These are phyloP conservation scores for Cryptococcus sp. DNA, from an alignment of 1,284 basidiomycete species.

Conservation along the genomic window DNA sequence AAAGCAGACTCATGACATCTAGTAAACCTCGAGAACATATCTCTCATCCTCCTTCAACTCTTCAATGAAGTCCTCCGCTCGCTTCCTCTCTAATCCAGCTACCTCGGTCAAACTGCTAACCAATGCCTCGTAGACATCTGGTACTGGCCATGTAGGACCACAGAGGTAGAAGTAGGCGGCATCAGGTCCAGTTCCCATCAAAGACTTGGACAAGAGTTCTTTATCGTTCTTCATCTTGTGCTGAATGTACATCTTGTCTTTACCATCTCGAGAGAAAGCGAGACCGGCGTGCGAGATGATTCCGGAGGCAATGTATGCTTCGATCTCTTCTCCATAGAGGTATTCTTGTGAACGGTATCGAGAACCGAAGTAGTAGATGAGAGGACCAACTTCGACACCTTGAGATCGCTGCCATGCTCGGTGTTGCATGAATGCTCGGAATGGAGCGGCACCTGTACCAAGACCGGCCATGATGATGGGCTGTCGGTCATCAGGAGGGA, in stretches of 20 bases:
- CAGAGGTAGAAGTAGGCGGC: slow-evolving; percentile 92
- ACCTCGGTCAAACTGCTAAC: slow-evolving; percentile 71
- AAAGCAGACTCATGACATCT: slow-evolving; percentile 5
- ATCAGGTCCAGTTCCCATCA: slow-evolving; percentile 50
- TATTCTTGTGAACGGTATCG: slow-evolving; percentile 92
- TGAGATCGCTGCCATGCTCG: slow-evolving; percentile 75
- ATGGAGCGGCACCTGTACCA: slow-evolving; percentile 92
- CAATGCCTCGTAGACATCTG: slow-evolving; percentile 91
- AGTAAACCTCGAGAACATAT: slow-evolving; percentile 86
- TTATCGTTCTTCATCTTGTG: slow-evolving; percentile 95
- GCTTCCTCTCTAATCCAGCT: slow-evolving; percentile 61
- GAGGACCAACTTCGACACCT: slow-evolving; percentile 77
- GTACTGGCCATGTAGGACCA: slow-evolving; percentile 97
- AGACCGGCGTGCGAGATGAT: slow-evolving; percentile 85
- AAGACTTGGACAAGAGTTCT: slow-evolving; percentile 65
- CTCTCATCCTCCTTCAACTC: slow-evolving; percentile 93
- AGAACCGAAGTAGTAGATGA: slow-evolving; percentile 98
- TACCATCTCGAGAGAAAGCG: slow-evolving; percentile 92
- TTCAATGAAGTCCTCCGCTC: slow-evolving; percentile 81
- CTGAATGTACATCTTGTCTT: slow-evolving; percentile 95
- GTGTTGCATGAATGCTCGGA: slow-evolving; percentile 97
- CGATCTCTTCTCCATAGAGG: slow-evolving; percentile 66
- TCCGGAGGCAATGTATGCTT: slow-evolving; percentile 67
- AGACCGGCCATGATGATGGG: slow-evolving; percentile 98
- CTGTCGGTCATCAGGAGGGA: slow-evolving; percentile 77